phyloP scores from a whole-genome alignment of 441 rosid species.

The Adansonia madagascariensis region DNA sequence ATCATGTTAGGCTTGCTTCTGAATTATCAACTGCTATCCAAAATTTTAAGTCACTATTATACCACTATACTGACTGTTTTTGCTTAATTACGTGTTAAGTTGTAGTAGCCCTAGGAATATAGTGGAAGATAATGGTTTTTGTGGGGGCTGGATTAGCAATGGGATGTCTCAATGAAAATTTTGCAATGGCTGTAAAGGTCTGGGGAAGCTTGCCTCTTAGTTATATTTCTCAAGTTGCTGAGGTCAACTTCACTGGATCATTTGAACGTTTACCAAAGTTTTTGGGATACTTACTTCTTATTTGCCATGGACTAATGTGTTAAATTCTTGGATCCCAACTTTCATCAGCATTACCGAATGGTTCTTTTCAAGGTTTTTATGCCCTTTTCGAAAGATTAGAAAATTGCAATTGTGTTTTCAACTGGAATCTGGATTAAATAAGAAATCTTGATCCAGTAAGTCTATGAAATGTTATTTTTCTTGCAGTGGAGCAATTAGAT shows the following conservation, averaged over 20 bases:
- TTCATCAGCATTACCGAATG: neutral
- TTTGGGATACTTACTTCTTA: neutral
- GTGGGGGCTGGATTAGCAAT: neutral
- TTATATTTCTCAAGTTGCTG: neutral
- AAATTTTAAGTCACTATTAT: neutral
- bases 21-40: neutral
- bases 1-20: neutral
- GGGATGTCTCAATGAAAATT: too few relatives aligned
- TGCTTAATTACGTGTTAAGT: neutral
- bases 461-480: neutral
- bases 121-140: neutral
- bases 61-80: neutral
- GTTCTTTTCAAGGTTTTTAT: neutral
- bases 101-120: neutral
- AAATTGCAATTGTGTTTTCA: neutral
- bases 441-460: neutral
- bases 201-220: neutral
- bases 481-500: neutral
- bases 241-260: neutral
- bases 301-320: neutral
- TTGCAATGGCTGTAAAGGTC: slow-evolving; percentile 6
- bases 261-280: neutral
- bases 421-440: neutral
- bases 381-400: neutral
- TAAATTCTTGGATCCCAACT: neutral